Evolutionary conservation across 2,329 filamentous ascomycete genomes (phyloP), one percentile per base, ranked within the genome.

Genomic region (Chaetomium globosum): DNA sequence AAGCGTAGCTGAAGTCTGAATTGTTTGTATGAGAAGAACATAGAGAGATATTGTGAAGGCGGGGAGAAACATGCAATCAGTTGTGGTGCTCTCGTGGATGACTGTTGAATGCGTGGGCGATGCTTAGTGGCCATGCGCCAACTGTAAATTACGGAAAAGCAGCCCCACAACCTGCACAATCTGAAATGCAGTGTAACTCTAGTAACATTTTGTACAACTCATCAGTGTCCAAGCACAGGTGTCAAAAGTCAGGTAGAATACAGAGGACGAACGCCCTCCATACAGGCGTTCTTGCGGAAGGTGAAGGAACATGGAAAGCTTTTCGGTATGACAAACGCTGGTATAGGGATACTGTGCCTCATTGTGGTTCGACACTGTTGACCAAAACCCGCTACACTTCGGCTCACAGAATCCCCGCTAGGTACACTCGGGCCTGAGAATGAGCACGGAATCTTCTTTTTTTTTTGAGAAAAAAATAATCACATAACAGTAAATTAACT

Each of bases 21-120:
- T 55, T 21, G 55, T 46, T 55, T 30, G 55, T 46, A 48, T 49
- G 55, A 33, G 49, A 64, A 31, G 30, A 59, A 19, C 23, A 26
- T n/a, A 53, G 30, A 6, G 2, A 46, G 36, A 48, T 28, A 49
- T 54, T 52, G 30, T 43, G 55, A 23, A 59, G 56, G 62, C 62
- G 56, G 56, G 55, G 62, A 64, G 56, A 59, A 46, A 53, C 53
- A 33, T 53, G 30, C 31, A 49, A 53, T 43, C 23, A 3, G n/a
- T n/a, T 16, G 39, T 30, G n/a, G 26, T 49, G 52, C 28, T 56
- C 49, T 39, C 36, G 26, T 19, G 26, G 10, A 19, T n/a, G 9
- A 48, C 23, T 9, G 26, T 46, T 49, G 51, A 56, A 36, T 53
- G 48, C 21, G 59, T 61, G 59, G 59, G 53, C 49, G 12, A 53